phyloP scores from a whole-genome alignment of 306 rosid species.

The Rosa persica region DNA sequence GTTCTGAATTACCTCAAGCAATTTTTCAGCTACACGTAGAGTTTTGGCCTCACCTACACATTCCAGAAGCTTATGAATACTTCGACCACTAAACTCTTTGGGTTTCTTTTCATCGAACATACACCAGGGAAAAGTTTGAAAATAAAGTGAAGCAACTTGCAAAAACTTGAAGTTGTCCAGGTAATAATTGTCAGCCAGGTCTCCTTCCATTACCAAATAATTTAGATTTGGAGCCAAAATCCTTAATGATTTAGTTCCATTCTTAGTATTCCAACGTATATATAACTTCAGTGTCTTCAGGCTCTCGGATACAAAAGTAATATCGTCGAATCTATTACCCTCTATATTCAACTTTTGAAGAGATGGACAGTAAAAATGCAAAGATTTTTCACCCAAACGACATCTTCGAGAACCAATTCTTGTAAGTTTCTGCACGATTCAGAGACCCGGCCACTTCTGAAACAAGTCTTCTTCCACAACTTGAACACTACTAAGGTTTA shows the following conservation, averaged over 20 bases:
- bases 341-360: not conserved
- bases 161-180: not conserved
- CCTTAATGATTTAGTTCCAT: not conserved
- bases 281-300: too few relatives aligned
- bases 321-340: too few relatives aligned
- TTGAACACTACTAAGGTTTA: not conserved
- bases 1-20: not conserved
- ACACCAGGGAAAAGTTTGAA: too few relatives aligned
- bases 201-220: not conserved
- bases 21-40: not conserved
- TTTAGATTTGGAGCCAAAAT: not conserved
- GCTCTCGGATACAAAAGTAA: too few relatives aligned
- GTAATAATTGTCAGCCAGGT: not conserved
- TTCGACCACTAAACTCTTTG: not conserved
- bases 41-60: not conserved
- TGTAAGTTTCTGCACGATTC: not conserved
- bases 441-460: not conserved
- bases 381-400: not conserved
- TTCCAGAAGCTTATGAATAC: not conserved
- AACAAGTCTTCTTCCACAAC: too few relatives aligned
- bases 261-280: too few relatives aligned
- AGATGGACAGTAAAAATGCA: not conserved
- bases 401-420: not conserved
- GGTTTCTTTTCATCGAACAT: too few relatives aligned
- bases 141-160: not conserved